Base-by-base conservation (phyloP, 1,139 yeast genomes). In the Barnettozyma hawaiiensis region DNA sequence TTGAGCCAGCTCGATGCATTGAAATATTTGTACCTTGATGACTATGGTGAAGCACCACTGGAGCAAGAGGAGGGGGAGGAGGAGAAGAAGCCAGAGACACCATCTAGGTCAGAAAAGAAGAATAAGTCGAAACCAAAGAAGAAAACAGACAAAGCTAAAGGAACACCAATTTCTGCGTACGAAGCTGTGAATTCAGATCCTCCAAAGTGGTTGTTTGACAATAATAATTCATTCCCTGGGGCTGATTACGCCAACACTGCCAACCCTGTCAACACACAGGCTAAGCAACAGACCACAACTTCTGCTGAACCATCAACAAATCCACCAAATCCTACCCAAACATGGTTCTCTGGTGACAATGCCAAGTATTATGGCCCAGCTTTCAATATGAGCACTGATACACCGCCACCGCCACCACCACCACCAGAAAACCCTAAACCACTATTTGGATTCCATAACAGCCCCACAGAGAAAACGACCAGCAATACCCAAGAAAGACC, bases 11-110 rank as follows among this genome's bases (percentile, higher is more conserved):
- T 44, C 18, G 42, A 44, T 4, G 18, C 12, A 1, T 18, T 46
- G 16, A 29, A 35, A 1, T 32, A 29, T 11, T 23, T 23, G 11
- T 44, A 43, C 31, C 42, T 31, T 4, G 15, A 24, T 6, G 22
- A 28, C 4, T 49, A 34, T 35, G 49, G 48, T 9, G 35, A 26
- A 9, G 43, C 28, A 4, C 24, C 18, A n/a, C n/a, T n/a, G n/a
- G n/a, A n/a, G n/a, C n/a, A n/a, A n/a, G n/a, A n/a, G n/a, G n/a
- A n/a, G n/a, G n/a, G n/a, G n/a, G n/a, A n/a, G n/a, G 40, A 38
- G 5, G 41, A 32, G 20, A 26, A 29, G n/a, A 28, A 28, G 20
- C 19, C 31, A 28, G 11, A 28, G 19, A 11, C 27, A 5, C 11
- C 2, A 7, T 7, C 24, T 22, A 10, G 11, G 4, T 14, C 27